A percentile compares a stretch with the other conserved stretches of the same genome.
Evolutionary conservation across 2,329 filamentous ascomycete species (phyloP).

Genomic region (Paracorniculantispora psalliotae): DNA sequence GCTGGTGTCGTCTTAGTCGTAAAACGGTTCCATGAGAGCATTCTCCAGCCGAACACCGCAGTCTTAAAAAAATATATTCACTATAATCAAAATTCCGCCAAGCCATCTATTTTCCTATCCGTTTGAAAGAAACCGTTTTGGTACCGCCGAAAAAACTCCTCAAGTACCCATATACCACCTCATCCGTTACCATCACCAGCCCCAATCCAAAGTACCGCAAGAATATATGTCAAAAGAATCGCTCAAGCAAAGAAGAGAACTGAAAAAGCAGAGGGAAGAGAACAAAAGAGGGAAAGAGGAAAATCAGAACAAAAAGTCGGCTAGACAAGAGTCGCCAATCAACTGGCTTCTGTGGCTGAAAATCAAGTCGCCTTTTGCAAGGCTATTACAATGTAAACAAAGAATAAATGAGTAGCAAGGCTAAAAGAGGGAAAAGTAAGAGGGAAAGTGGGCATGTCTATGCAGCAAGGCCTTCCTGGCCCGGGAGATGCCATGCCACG

Average conservation of each 20-base stretch:
- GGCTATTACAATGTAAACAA: not conserved
- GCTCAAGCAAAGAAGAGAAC: not conserved
- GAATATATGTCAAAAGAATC: not conserved
- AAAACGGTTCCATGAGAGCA: no score
- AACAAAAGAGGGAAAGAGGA: not conserved
- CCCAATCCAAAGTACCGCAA: not conserved
- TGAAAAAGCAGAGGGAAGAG: no score
- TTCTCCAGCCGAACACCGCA: no score
- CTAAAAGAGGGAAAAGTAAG: not conserved
- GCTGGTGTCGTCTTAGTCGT: no score
- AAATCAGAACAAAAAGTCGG: not conserved
- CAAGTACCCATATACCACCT: not conserved
- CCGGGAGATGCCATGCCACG: slow-evolving; percentile 57
- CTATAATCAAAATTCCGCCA: not conserved
- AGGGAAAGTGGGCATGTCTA: slow-evolving; percentile 12
- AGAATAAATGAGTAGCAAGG: not conserved
- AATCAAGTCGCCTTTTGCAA: slow-evolving; percentile 8
- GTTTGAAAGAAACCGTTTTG: not conserved
- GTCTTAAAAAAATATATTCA: not conserved
- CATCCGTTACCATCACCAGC: not conserved
- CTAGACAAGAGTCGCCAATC: not conserved
- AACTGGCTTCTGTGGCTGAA: not conserved
- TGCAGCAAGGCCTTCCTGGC: slow-evolving; percentile 29
- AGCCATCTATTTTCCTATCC: slow-evolving; percentile 3
- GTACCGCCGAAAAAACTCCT: slow-evolving; percentile 1